Base-by-base conservation (phyloP, 2,329 filamentous ascomycete species). In the Fonsecaea nubica region DNA sequence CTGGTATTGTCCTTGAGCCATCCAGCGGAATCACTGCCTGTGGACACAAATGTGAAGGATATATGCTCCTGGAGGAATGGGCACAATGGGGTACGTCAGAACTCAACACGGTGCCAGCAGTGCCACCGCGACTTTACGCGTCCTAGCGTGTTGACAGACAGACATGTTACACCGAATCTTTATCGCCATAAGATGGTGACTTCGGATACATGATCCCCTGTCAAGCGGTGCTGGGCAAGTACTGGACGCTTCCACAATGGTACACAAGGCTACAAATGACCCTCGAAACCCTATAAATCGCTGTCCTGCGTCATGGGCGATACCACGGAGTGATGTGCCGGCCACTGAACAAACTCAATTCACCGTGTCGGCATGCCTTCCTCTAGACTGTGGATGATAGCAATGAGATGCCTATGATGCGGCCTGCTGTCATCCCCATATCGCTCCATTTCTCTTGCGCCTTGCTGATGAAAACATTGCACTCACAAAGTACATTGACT, bases 251-350 rank as follows among this genome's bases (percentile, higher is more conserved):
- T 3, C 9, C 9, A 10, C 45, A 25, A 50, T 50, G 45, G 5
- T 50, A 1, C 3, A 50, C 45, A 12, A 25, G 18, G 45, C 45
- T 50, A 25, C 45, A 50, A 25, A 12, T 2, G 45, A 12, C 18
- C 45, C 18, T 50, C 18, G 5, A 10, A 42, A n/a, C 13, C 15
- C 15, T n/a, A 13, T 13, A n/a, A n/a, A n/a, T 42, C 40, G 40
- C 40, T n/a, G 15, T 42, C n/a, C 54, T 40, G 32, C 54, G 54
- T 57, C 54, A 57, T 57, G 12, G 32, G n/a, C 54, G 25, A 36
- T 25, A 57, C 54, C 36, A 40, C 54, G 54, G 54, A 57, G 54
- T 33, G 54, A 57, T 6, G 6, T 57, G 54, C 54, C 54, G 32
- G n/a, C 54, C 54, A 57, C 38, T 57, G 38, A 13, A 57, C 33